phyloP scores from a whole-genome alignment of 495 filamentous ascomycete species.

The Evansstolkia leycettana region DNA sequence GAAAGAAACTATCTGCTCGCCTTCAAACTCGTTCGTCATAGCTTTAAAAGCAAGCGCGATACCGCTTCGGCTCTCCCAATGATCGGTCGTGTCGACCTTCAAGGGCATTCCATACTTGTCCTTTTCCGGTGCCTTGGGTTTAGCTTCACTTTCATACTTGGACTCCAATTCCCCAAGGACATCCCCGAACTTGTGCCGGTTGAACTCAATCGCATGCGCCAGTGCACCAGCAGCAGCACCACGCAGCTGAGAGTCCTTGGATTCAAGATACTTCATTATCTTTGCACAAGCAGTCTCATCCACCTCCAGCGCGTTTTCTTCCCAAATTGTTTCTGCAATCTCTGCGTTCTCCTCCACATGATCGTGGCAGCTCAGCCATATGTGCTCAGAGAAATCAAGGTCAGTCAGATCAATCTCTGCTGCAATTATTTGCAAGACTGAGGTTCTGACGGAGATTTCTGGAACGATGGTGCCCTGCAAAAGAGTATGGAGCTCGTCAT shows the following conservation, averaged over 20 bases:
- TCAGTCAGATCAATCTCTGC: constrained; percentile 86
- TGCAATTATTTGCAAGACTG: constrained; percentile 81
- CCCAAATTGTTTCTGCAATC: constrained; percentile 79
- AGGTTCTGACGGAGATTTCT: constrained; percentile 67
- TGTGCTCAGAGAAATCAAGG: constrained; percentile 70
- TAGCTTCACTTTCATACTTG: constrained; percentile 63
- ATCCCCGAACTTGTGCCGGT: constrained; percentile 41
- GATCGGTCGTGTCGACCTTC: constrained; percentile 72
- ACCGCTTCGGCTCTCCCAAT: constrained; percentile 82
- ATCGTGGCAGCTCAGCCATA: constrained; percentile 89
- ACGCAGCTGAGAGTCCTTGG: constrained; percentile 64
- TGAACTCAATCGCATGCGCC: constrained; percentile 52
- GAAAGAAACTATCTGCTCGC: constrained; percentile 58
- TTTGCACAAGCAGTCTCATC: constrained; percentile 46
- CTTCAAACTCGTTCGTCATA: constrained; percentile 55
- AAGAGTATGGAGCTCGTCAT: constrained; percentile 57
- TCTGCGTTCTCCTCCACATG: constrained; percentile 80
- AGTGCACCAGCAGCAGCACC: constrained; percentile 73
- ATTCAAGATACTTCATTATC: constrained; percentile 69
- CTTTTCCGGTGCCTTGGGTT: constrained; percentile 65
- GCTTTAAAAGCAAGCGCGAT: constrained; percentile 78
- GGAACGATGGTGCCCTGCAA: constrained; percentile 64
- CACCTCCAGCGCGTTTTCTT: constrained; percentile 76
- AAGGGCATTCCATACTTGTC: constrained; percentile 89
- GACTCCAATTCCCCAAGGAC: constrained; percentile 50